phyloP scores from a whole-genome alignment of 2,329 filamentous ascomycete species.

The Alternaria angustiovoidea region DNA sequence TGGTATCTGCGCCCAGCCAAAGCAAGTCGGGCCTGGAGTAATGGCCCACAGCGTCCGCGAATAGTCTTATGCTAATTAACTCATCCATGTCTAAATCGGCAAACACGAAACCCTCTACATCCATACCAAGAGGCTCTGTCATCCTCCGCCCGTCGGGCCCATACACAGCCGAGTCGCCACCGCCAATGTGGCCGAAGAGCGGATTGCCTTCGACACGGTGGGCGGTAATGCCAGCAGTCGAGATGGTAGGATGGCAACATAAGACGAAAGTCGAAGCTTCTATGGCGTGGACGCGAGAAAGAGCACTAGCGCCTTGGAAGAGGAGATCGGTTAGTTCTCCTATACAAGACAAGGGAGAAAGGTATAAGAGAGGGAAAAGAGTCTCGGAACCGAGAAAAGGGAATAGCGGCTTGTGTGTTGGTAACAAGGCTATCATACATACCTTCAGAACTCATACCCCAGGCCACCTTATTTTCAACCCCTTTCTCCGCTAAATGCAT shows the following conservation, averaged over 20 bases:
- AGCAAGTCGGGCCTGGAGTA: constrained; percentile 62
- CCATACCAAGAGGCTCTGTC: background rate
- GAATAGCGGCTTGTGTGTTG: background rate
- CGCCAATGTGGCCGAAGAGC: constrained; percentile 55
- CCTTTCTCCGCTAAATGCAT: background rate
- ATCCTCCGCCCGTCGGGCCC: constrained; percentile 59
- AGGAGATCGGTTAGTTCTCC: background rate
- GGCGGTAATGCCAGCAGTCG: constrained; percentile 53
- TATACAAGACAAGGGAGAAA: background rate
- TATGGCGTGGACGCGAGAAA: background rate
- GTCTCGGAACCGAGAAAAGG: background rate
- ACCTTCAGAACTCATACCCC: background rate
- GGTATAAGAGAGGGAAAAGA: too few species aligned
- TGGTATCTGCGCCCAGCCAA: constrained; percentile 57
- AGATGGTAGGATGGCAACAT: constrained; percentile 60
- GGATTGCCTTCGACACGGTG: constrained; percentile 55
- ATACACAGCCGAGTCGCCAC: constrained; percentile 59
- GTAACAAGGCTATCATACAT: background rate
- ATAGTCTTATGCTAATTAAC: constrained; percentile 21
- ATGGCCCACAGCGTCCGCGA: constrained; percentile 59
- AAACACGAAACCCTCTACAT: background rate
- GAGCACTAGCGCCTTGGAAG: background rate
- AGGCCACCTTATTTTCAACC: background rate
- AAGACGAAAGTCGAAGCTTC: constrained; percentile 62
- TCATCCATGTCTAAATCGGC: background rate